Evolutionary conservation across 345 rosid species (phyloP).

Genomic region (Toxicodendron radicans): DNA sequence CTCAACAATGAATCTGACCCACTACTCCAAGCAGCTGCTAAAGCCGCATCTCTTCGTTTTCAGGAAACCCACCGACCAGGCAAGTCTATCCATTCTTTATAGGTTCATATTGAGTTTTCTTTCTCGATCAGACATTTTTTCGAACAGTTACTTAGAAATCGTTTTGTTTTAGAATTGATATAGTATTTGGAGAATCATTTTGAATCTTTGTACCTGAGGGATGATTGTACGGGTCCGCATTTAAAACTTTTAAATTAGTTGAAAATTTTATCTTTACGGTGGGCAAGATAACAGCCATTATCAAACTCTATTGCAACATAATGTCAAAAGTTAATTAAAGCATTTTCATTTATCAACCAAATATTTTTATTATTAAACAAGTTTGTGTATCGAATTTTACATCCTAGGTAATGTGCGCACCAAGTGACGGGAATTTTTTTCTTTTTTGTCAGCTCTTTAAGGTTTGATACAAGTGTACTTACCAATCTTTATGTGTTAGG

Average conservation of each 20-base stretch:
- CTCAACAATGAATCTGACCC: constrained; percentile 53
- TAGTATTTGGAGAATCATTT: background rate
- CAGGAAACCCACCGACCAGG: constrained; percentile 79
- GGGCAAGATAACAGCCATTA: background rate
- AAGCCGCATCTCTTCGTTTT: constrained; percentile 73
- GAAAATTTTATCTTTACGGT: background rate
- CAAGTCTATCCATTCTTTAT: constrained; percentile 11
- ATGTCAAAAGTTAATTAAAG: too few relatives aligned
- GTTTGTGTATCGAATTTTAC: too few relatives aligned
- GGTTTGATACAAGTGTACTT: background rate
- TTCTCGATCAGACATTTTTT: constrained; percentile 27
- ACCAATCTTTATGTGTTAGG: background rate
- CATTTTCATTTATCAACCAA: too few relatives aligned
- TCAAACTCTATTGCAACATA: too few relatives aligned
- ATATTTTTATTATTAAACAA: too few relatives aligned
- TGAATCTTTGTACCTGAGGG: background rate
- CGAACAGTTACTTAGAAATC: constrained; percentile 12
- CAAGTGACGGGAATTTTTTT: too few relatives aligned
- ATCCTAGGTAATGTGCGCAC: too few relatives aligned
- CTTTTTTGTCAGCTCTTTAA: too few relatives aligned
- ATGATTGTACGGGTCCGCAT: background rate
- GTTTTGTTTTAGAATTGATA: background rate
- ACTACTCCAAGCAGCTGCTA: constrained; percentile 53
- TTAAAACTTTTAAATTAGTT: background rate
- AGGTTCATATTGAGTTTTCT: too few relatives aligned